A percentile compares a stretch with the other conserved stretches of the same genome.
These are phyloP conservation scores for Hanseniaspora hatyaiensis DNA, from an alignment of 805 yeast genomes.

Conservation along the genomic window DNA sequence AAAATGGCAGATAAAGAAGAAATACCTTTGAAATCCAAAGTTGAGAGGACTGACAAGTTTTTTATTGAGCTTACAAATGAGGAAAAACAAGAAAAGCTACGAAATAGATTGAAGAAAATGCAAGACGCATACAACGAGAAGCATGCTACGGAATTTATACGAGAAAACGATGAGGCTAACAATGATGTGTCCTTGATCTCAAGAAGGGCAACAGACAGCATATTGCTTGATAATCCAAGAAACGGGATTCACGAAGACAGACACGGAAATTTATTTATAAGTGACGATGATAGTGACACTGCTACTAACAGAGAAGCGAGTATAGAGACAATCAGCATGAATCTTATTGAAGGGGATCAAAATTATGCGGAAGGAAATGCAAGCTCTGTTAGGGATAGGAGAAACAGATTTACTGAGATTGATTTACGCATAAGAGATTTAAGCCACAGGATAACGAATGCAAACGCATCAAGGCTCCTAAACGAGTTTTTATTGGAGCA, in stretches of 20 bases:
- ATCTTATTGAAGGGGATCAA: too few species aligned
- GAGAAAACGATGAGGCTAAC: neutral
- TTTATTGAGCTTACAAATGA: neutral
- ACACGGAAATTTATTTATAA: neutral
- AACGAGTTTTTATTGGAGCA: too few species aligned
- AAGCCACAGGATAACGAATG: too few species aligned
- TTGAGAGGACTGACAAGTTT: neutral
- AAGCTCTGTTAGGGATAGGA: too few species aligned
- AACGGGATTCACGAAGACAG: neutral
- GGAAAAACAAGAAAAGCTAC: neutral
- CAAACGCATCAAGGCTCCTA: too few species aligned
- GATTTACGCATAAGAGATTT: too few species aligned
- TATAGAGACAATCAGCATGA: too few species aligned
- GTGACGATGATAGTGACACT: neutral
- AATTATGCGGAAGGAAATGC: too few species aligned
- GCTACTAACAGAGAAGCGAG: neutral
- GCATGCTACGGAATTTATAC: neutral
- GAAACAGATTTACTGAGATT: too few species aligned
- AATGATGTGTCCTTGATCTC: slow-evolving; percentile 9
- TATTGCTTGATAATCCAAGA: slow-evolving; percentile 1
- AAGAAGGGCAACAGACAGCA: slow-evolving; percentile 14
- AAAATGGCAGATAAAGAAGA: too few species aligned
- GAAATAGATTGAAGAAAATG: slow-evolving; percentile 1
- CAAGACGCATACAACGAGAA: neutral
- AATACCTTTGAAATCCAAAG: too few species aligned